Evolutionary conservation across 306 rosid species (phyloP).

Genomic region (Vigna nakashimae): DNA sequence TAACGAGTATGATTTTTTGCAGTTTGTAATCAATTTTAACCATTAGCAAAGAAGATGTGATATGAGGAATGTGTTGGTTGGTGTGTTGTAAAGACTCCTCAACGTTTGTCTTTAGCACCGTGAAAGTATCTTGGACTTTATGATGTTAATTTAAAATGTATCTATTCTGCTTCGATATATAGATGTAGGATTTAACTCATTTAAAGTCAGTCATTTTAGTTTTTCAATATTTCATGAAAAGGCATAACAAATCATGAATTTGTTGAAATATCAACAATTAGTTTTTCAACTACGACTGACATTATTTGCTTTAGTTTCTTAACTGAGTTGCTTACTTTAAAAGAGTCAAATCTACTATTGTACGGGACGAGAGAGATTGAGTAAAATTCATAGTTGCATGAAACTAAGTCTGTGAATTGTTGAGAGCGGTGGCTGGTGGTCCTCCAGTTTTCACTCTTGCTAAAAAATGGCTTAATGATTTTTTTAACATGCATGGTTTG

Average conservation of each 20-base stretch:
- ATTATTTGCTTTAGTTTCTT: neutral
- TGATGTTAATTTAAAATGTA: neutral
- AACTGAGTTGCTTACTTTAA: neutral
- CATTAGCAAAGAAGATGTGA: neutral
- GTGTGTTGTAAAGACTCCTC: neutral
- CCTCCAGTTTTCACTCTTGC: neutral
- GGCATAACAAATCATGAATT: neutral
- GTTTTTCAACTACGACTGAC: neutral
- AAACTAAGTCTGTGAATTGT: neutral
- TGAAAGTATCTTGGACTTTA: neutral
- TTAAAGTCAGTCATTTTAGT: neutral
- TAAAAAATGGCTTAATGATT: neutral
- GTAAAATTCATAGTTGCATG: constrained; percentile 6
- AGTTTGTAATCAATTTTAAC: neutral
- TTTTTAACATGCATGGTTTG: constrained; percentile 11
- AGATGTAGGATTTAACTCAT: neutral
- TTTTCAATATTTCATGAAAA: neutral
- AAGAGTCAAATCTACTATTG: too few species aligned
- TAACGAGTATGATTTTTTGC: too few species aligned
- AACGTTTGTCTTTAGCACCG: neutral
- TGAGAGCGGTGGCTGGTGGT: neutral
- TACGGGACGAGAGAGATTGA: neutral
- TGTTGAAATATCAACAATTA: neutral
- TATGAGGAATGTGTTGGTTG: neutral
- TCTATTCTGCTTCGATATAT: neutral